phyloP scores from a whole-genome alignment of 2,329 filamentous ascomycete genomes.

The Rutstroemia sydowiana region DNA sequence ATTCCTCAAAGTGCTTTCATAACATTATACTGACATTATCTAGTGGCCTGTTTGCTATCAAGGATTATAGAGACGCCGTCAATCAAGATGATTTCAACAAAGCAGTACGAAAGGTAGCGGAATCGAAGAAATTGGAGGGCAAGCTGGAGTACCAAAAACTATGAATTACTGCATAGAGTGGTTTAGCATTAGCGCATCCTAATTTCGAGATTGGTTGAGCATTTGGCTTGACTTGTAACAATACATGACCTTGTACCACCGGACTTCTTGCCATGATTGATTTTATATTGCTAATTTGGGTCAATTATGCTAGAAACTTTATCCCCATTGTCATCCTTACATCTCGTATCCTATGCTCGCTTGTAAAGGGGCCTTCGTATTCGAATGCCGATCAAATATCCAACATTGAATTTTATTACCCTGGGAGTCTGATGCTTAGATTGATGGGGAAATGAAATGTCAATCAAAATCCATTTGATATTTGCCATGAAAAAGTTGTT shows the following conservation, averaged over 20 bases:
- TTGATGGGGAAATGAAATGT: background rate
- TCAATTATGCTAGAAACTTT: background rate
- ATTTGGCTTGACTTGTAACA: slow-evolving; percentile 24
- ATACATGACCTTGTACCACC: slow-evolving; percentile 13
- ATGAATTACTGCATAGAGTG: slow-evolving; percentile 38
- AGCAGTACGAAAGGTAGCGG: slow-evolving; percentile 92
- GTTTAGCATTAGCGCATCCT: slow-evolving; percentile 23
- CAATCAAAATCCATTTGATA: background rate
- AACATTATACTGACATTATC: slow-evolving; percentile 22
- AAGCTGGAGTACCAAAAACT: slow-evolving; percentile 97
- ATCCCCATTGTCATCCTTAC: background rate
- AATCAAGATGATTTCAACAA: slow-evolving; percentile 99
- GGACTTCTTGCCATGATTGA: background rate
- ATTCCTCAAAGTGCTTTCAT: background rate
- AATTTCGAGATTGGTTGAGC: slow-evolving; percentile 18
- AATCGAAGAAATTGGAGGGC: slow-evolving; percentile 96
- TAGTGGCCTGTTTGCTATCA: slow-evolving; percentile 94
- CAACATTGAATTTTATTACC: slow-evolving; percentile 1
- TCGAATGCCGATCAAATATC: background rate
- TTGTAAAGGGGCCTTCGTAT: slow-evolving; percentile 8
- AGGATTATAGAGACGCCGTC: slow-evolving; percentile 91
- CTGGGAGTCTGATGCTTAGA: too few species aligned
- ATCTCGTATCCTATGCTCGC: background rate
- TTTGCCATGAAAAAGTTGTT: background rate
- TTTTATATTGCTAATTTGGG: background rate